Percentiles rank a stretch among this genome's conserved stretches.
Evolutionary conservation across 1,284 basidiomycete genomes (phyloP).

Genomic region (Pascua guehoae): DNA sequence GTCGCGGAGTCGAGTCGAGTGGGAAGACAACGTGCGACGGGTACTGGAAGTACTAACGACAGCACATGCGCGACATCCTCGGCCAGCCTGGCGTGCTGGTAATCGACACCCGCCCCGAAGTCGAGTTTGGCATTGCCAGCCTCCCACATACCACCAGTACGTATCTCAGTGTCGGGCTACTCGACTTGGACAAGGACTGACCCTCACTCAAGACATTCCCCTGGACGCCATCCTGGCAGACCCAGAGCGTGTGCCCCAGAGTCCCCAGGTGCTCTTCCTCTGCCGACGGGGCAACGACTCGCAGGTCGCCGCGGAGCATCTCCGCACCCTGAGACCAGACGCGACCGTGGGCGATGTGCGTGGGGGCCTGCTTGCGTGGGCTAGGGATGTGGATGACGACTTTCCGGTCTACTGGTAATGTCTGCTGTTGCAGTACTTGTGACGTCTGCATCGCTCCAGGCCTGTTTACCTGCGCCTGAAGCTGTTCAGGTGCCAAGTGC

Average conservation of each 20-base stretch:
- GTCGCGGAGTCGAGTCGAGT: background rate
- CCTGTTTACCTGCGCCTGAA: background rate
- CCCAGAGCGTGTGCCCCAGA: constrained; percentile 21
- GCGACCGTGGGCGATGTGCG: constrained; percentile 64
- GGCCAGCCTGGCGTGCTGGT: constrained; percentile 43
- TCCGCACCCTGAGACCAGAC: constrained; percentile 46
- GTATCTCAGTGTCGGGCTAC: too few relatives aligned
- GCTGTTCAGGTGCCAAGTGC: background rate
- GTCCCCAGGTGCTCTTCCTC: constrained; percentile 58
- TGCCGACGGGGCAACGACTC: constrained; percentile 94
- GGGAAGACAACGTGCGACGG: too few relatives aligned
- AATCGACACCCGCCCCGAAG: constrained; percentile 76
- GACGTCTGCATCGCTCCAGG: background rate
- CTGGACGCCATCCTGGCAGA: constrained; percentile 31
- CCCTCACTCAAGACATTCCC: constrained; percentile 38
- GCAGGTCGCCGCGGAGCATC: constrained; percentile 70
- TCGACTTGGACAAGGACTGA: too few relatives aligned
- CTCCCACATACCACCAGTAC: constrained; percentile 71
- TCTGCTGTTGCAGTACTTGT: too few relatives aligned
- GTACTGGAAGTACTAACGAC: constrained; percentile 1
- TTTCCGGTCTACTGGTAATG: constrained; percentile 71
- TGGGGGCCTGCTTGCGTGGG: constrained; percentile 76
- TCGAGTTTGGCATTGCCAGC: constrained; percentile 83
- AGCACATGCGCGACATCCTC: constrained; percentile 5
- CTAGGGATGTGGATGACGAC: constrained; percentile 61